phyloP scores from a whole-genome alignment of 2,329 filamentous ascomycete species.

The Colletotrichum chrysophilum region DNA sequence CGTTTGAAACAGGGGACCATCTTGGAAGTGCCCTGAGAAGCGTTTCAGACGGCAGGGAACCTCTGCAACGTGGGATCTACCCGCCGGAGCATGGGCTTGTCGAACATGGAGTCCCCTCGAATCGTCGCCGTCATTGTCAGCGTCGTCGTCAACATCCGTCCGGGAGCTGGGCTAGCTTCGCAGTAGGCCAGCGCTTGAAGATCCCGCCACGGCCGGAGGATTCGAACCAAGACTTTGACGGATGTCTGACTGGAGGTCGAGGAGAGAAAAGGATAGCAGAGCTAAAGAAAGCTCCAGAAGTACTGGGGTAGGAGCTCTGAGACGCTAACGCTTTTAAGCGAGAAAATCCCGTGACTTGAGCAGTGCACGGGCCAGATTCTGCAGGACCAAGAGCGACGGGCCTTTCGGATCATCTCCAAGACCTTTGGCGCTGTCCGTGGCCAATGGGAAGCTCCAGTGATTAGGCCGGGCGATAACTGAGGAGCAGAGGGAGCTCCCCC shows the following conservation, averaged over 20 bases:
- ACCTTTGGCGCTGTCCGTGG: neutral
- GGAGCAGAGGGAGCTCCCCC: neutral
- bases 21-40: neutral
- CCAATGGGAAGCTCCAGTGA: slow-evolving; percentile 23
- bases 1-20: slow-evolving; percentile 20
- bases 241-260: neutral
- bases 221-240: neutral
- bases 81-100: neutral
- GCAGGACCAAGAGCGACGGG: neutral
- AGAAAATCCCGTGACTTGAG: neutral
- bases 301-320: neutral
- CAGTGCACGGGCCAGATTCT: neutral
- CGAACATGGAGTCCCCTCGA: neutral
- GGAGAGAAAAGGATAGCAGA: too few species aligned
- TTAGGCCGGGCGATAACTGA: neutral
- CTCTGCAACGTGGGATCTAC: neutral
- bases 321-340: neutral
- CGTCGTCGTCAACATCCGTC: neutral
- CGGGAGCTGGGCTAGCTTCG: neutral
- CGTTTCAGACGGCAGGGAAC: slow-evolving; percentile 13
- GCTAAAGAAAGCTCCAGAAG: neutral
- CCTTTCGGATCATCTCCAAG: neutral
- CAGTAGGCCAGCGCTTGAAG: neutral
- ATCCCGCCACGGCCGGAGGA: neutral
- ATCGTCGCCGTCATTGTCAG: neutral